These are phyloP conservation scores for Calonectria pseudoreteaudii DNA, from an alignment of 2,329 filamentous ascomycete species.

Conservation along the genomic window DNA sequence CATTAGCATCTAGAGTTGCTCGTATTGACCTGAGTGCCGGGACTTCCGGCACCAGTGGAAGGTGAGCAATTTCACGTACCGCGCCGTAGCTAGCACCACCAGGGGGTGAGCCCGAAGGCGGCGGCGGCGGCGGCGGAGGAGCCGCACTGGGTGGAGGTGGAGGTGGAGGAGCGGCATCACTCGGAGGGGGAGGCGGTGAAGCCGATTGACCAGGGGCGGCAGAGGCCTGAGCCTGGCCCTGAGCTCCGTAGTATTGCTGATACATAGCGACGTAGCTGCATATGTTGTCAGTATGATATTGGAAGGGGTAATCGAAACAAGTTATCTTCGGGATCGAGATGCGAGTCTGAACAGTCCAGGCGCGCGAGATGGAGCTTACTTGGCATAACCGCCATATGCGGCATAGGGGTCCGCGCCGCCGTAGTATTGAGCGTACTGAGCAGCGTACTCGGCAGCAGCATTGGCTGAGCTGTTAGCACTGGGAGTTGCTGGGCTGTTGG, in stretches of 20 bases:
- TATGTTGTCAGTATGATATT: slow-evolving; percentile 36
- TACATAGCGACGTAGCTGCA: slow-evolving; percentile 76
- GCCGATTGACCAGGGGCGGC: slow-evolving; percentile 57
- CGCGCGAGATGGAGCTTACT: slow-evolving; percentile 57
- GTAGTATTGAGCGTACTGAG: slow-evolving; percentile 89
- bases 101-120: slow-evolving; percentile 57
- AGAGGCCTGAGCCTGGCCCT: slow-evolving; percentile 57
- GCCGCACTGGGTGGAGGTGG: slow-evolving; percentile 67
- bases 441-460: slow-evolving; percentile 72
- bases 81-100: slow-evolving; percentile 67
- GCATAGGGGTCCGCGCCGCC: slow-evolving; percentile 84
- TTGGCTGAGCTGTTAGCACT: slow-evolving; percentile 43
- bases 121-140: slow-evolving; percentile 64
- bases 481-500: slow-evolving; percentile 53
- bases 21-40: neutral
- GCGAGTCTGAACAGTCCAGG: neutral
- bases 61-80: slow-evolving; percentile 58
- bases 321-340: neutral
- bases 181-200: slow-evolving; percentile 68
- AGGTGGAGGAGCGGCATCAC: slow-evolving; percentile 72
- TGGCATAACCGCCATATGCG: slow-evolving; percentile 88
- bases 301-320: neutral
- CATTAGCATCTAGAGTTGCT: slow-evolving; percentile 30
- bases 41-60: neutral
- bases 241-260: slow-evolving; percentile 74